Evolutionary conservation across 345 rosid species (phyloP).

Genomic region (Hibiscus trionum): DNA sequence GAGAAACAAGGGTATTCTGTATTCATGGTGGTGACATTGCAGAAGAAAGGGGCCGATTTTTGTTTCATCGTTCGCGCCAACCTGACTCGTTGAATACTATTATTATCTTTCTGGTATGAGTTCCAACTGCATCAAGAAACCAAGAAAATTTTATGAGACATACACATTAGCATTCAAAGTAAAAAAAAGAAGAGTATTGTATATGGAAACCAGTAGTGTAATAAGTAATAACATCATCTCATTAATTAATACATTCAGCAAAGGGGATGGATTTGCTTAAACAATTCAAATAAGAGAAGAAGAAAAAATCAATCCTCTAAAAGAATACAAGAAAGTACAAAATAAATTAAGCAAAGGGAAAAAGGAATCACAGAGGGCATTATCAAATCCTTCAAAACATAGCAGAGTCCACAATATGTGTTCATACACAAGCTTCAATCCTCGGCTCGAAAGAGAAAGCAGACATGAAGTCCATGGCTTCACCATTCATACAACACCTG

Average conservation of each 20-base stretch:
- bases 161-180: not conserved
- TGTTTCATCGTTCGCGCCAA: too few relatives aligned
- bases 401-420: not conserved
- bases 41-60: too few relatives aligned
- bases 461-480: slow-evolving; percentile 60
- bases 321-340: not conserved
- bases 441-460: slow-evolving; percentile 77
- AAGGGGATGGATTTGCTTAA: not conserved
- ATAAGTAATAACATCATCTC: not conserved
- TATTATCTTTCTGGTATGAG: too few relatives aligned
- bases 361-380: not conserved
- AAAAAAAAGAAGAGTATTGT: not conserved
- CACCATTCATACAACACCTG: slow-evolving; percentile 38
- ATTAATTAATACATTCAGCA: not conserved
- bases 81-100: too few relatives aligned
- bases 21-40: too few relatives aligned
- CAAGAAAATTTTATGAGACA: not conserved
- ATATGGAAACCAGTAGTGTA: not conserved
- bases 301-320: not conserved
- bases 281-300: slow-evolving; percentile 3
- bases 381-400: not conserved
- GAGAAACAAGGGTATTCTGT: too few relatives aligned
- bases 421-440: slow-evolving; percentile 8
- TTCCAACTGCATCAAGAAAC: too few relatives aligned
- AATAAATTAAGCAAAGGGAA: not conserved